phyloP scores from a whole-genome alignment of 2,329 filamentous ascomycete genomes.

The Penicillium sp. region DNA sequence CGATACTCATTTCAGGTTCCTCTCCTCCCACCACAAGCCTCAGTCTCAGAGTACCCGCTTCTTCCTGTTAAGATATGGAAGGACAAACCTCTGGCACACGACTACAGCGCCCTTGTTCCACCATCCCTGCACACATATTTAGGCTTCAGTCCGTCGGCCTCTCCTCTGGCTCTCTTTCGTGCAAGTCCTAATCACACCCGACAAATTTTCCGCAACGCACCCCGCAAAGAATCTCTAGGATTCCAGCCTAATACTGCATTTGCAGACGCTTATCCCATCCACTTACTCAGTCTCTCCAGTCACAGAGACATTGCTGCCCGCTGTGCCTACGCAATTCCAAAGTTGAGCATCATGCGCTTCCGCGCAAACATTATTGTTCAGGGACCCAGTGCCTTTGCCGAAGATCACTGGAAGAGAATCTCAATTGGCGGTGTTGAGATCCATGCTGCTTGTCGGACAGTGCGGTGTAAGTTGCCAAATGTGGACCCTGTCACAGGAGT shows the following conservation, averaged over 20 bases:
- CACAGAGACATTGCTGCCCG: slow-evolving; percentile 51
- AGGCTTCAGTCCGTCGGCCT: slow-evolving; percentile 9
- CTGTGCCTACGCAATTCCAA: slow-evolving; percentile 40
- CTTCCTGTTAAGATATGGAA: slow-evolving; percentile 57
- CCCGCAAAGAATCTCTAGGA: slow-evolving; percentile 51
- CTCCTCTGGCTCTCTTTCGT: slow-evolving; percentile 55
- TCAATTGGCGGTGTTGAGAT: slow-evolving; percentile 39
- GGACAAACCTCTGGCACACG: slow-evolving; percentile 47
- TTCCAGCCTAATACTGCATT: slow-evolving; percentile 57
- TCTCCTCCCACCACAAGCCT: slow-evolving; percentile 49
- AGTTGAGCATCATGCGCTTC: slow-evolving; percentile 55
- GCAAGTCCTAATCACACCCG: slow-evolving; percentile 47
- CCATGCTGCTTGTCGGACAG: slow-evolving; percentile 58
- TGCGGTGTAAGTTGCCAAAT: slow-evolving; percentile 59
- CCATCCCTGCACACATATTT: slow-evolving; percentile 52
- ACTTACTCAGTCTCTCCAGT: slow-evolving; percentile 56
- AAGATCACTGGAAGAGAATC: slow-evolving; percentile 60
- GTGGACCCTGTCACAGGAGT: slow-evolving; percentile 57
- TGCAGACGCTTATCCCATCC: slow-evolving; percentile 60
- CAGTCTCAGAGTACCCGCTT: slow-evolving; percentile 47
- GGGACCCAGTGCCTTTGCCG: slow-evolving; percentile 54
- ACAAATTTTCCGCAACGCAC: slow-evolving; percentile 56
- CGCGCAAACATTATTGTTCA: slow-evolving; percentile 59
- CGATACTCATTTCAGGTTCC: slow-evolving; percentile 55
- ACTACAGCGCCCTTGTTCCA: slow-evolving; percentile 45